Evolutionary conservation across 208 protist species (phyloP).

Genomic region (Leishmania aethiopica): DNA sequence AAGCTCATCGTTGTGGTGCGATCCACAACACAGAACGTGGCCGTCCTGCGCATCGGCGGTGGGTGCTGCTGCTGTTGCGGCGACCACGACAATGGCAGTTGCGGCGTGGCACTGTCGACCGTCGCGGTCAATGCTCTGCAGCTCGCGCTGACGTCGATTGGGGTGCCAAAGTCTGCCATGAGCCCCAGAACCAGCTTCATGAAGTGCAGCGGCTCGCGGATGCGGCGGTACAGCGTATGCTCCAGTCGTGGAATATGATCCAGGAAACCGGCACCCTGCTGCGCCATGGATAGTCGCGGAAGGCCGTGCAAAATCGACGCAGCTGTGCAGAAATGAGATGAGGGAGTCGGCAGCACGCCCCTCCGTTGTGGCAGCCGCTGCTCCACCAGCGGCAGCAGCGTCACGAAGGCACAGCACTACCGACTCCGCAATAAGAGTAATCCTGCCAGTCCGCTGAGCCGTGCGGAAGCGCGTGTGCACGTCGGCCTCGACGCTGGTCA

Average conservation of each 20-base stretch:
- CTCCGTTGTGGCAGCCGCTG: neutral
- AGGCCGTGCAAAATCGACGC: constrained; percentile 36
- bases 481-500: constrained; percentile 31
- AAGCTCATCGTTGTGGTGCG: constrained; percentile 36
- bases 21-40: constrained; percentile 48
- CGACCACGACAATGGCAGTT: neutral
- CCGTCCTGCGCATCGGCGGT: constrained; percentile 20
- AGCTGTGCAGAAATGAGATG: constrained; percentile 39
- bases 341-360: neutral
- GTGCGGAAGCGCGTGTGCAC: constrained; percentile 27
- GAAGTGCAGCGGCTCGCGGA: constrained; percentile 56
- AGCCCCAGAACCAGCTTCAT: constrained; percentile 38
- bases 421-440: constrained; percentile 29
- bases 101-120: neutral
- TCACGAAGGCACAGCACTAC: constrained; percentile 34
- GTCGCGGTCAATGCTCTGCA: neutral
- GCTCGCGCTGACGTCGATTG: constrained; percentile 36
- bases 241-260: constrained; percentile 58
- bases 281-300: constrained; percentile 27
- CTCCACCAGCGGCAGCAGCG: neutral
- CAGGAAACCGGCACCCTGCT: constrained; percentile 21
- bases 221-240: constrained; percentile 20
- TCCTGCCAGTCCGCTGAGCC: neutral
- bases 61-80: neutral
- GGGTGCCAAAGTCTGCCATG: constrained; percentile 37